Conservation (phyloP, 306 rosid genomes). For the Cicer bijugum region DNA sequence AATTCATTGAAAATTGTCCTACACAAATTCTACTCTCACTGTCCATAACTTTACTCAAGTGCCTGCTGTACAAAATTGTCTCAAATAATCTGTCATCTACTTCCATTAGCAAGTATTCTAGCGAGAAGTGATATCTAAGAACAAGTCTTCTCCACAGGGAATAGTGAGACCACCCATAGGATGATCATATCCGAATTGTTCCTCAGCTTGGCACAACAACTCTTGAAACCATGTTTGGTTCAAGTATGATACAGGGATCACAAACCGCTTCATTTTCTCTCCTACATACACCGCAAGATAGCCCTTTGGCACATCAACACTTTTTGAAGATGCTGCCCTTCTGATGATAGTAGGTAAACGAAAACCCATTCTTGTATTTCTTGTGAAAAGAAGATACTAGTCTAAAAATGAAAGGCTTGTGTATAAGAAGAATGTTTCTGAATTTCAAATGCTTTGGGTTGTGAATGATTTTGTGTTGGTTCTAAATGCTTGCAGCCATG, state of each 20-base stretch:
- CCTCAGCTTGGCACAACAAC: constrained; percentile 42
- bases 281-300: constrained; percentile 55
- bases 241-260: constrained; percentile 55
- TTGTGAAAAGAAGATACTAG: background rate
- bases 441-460: constrained; percentile 3
- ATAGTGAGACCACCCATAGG: constrained; percentile 59
- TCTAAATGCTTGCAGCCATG: constrained; percentile 9
- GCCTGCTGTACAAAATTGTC: constrained; percentile 18
- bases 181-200: constrained; percentile 57
- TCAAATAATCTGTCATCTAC: constrained; percentile 10
- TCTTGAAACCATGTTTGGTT: constrained; percentile 53
- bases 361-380: constrained; percentile 41
- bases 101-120: constrained; percentile 3
- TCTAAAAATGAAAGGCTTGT: constrained; percentile 1
- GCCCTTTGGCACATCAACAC: constrained; percentile 53
- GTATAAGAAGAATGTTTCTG: background rate
- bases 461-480: constrained; percentile 26
- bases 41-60: background rate
- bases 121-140: constrained; percentile 41
- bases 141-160: constrained; percentile 49
- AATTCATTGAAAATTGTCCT: background rate
- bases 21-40: background rate
- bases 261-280: constrained; percentile 50
- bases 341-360: constrained; percentile 41
- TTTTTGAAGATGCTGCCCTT: constrained; percentile 37